phyloP scores from a whole-genome alignment of 768 basidiomycete genomes.

The Leucogyrophana mollusca region DNA sequence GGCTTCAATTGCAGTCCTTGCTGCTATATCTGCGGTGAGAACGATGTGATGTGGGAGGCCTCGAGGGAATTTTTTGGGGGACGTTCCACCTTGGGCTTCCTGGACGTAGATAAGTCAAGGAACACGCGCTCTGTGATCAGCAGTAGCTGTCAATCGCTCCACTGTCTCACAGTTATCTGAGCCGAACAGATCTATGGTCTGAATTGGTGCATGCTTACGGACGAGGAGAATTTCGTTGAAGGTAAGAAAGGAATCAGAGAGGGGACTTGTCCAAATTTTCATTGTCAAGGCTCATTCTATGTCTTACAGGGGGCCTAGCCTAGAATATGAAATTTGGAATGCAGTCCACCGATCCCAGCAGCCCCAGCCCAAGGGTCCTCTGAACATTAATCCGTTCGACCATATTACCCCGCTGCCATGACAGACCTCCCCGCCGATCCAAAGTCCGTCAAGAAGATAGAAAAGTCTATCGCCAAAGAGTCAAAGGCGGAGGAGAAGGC shows the following conservation, averaged over 20 bases:
- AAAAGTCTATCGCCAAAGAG: constrained; percentile 47
- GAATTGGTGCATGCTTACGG: not conserved
- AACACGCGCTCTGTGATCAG: not conserved
- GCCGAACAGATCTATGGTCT: too few species aligned
- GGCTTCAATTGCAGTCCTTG: constrained; percentile 4
- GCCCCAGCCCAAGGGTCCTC: not conserved
- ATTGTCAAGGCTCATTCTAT: not conserved
- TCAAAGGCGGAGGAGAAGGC: constrained; percentile 49
- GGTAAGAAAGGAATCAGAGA: not conserved
- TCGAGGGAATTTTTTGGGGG: not conserved
- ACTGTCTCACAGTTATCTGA: not conserved
- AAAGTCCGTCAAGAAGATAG: constrained; percentile 36
- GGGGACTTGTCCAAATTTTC: not conserved
- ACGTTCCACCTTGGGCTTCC: not conserved
- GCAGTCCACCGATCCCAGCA: not conserved
- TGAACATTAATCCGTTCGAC: too few species aligned
- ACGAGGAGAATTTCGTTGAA: not conserved
- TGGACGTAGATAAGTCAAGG: not conserved
- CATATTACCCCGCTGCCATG: constrained; percentile 20
- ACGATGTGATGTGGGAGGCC: not conserved
- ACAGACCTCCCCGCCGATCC: constrained; percentile 17
- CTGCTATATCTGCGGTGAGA: not conserved
- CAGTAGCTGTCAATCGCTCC: constrained; percentile 1
- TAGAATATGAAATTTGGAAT: too few species aligned
- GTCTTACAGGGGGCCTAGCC: too few species aligned